These are phyloP conservation scores for Rhododendron mucronatum DNA, from an alignment of 148 eudicot species.

Conservation along the genomic window DNA sequence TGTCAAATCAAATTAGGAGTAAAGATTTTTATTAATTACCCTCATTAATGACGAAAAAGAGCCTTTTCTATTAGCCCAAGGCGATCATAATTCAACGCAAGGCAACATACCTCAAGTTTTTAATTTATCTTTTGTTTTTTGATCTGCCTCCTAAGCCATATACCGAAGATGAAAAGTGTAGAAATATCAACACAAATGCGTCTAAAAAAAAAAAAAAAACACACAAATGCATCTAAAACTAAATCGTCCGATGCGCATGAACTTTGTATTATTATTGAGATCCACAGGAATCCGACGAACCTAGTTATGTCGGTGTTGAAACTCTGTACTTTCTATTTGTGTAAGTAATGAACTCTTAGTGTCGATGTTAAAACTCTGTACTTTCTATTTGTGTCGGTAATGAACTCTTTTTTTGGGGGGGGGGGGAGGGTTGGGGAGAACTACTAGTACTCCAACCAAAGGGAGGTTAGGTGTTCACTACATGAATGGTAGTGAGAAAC, in stretches of 20 bases:
- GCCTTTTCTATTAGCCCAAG: background rate
- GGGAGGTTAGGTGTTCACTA: background rate
- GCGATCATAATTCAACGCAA: background rate
- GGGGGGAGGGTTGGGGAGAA: background rate
- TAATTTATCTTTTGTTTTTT: background rate
- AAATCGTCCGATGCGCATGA: too few relatives aligned
- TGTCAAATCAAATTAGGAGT: constrained; percentile 11
- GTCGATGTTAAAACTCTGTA: background rate
- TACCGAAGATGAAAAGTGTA: too few relatives aligned
- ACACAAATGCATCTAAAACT: too few relatives aligned
- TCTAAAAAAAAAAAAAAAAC: too few relatives aligned
- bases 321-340: background rate
- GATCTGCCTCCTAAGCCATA: too few relatives aligned
- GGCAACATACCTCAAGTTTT: background rate
- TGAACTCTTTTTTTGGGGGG: background rate
- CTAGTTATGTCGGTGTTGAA: background rate
- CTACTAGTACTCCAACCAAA: background rate
- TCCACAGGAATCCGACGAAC: background rate
- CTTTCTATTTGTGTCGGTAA: background rate
- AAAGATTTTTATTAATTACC: background rate
- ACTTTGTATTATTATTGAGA: too few relatives aligned
- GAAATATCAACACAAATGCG: too few relatives aligned
- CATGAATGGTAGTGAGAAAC: background rate
- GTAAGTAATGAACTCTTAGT: background rate
- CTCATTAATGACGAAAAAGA: background rate